phyloP scores from a whole-genome alignment of 2,329 filamentous ascomycete species.

The Polytolypa hystricis region DNA sequence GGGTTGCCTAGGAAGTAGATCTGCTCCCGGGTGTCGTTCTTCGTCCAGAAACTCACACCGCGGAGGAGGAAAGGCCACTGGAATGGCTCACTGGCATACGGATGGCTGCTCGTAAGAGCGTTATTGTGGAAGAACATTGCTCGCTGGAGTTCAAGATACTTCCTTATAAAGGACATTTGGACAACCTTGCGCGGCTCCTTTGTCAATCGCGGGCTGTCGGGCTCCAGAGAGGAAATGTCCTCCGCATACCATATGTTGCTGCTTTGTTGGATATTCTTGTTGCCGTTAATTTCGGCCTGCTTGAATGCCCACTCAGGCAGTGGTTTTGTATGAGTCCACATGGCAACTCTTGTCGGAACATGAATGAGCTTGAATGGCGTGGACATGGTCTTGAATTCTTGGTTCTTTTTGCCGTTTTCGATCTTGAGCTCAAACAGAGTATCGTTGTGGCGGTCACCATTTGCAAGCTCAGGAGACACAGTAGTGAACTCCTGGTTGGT shows the following conservation, averaged over 20 bases:
- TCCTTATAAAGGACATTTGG: constrained; percentile 73
- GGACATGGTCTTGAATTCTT: constrained; percentile 82
- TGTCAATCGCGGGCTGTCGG: constrained; percentile 59
- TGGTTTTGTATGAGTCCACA: constrained; percentile 95
- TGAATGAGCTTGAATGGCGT: constrained; percentile 95
- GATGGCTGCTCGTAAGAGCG: constrained; percentile 90
- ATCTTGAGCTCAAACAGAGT: constrained; percentile 88
- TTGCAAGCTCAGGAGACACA: constrained; percentile 58
- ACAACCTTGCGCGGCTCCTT: constrained; percentile 73
- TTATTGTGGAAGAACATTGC: constrained; percentile 99
- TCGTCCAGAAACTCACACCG: constrained; percentile 98
- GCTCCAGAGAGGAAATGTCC: constrained; percentile 69
- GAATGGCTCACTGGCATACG: constrained; percentile 87
- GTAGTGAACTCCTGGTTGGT: constrained; percentile 99
- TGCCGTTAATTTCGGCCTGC: constrained; percentile 98
- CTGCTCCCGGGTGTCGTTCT: constrained; percentile 86
- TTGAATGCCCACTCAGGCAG: constrained; percentile 97
- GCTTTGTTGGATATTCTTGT: constrained; percentile 82
- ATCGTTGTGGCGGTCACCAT: constrained; percentile 67
- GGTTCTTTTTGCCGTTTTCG: constrained; percentile 67
- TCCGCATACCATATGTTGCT: constrained; percentile 95
- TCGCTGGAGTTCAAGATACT: constrained; percentile 92
- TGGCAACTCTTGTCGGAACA: constrained; percentile 86
- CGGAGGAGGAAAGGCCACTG: constrained; percentile 97
- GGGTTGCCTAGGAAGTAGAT: constrained; percentile 99